Base-by-base conservation (phyloP, 1,284 basidiomycete genomes). In the Fomitopsis betulina region DNA sequence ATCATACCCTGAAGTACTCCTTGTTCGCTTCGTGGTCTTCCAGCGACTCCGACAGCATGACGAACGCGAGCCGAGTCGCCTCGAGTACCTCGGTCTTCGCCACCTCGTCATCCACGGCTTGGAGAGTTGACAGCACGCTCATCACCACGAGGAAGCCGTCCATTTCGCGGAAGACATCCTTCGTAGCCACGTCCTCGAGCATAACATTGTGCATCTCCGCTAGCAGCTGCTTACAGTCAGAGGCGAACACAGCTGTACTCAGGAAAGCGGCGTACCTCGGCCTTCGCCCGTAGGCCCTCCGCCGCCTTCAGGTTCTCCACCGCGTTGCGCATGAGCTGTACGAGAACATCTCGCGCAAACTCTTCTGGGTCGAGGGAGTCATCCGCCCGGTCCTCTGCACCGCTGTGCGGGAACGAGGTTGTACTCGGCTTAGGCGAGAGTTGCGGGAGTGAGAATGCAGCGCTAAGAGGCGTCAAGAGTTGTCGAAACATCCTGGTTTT, bases 111-210 rank as follows among this genome's bases (percentile, higher is more conserved):
- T 75, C 23, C 5, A 67, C 63, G 1, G 74, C 72, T 52, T 77
- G 75, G 1, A 85, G 70, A 1, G 82, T 83, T 1, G 87, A 87
- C 4, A 93, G 74, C 32, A 86, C 78, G 63, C 82, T 88, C 73
- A 91, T 84, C 43, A 91, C 73, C 17, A 84, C 79, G 23, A 92
- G 74, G 66, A 91, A 91, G 0, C 91, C 91, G 62, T 93, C 91
- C 67, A 88, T 76, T 66, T 91, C 87, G 8, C 89, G 79, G 70
- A 93, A 93, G 8, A 87, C 83, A 57, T 87, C 85, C 69, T 86
- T 89, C 9, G 88, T 88, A 55, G 72, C 75, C 8, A 76, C 67
- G 61, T 87, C 83, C 67, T 86, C 80, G 15, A 76, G 70, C 75
- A 89, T 77, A 19, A 85, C 80, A 33, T 80, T 75, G 56, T 82